phyloP scores from a whole-genome alignment of 306 rosid genomes.

The Ceratonia siliqua region DNA sequence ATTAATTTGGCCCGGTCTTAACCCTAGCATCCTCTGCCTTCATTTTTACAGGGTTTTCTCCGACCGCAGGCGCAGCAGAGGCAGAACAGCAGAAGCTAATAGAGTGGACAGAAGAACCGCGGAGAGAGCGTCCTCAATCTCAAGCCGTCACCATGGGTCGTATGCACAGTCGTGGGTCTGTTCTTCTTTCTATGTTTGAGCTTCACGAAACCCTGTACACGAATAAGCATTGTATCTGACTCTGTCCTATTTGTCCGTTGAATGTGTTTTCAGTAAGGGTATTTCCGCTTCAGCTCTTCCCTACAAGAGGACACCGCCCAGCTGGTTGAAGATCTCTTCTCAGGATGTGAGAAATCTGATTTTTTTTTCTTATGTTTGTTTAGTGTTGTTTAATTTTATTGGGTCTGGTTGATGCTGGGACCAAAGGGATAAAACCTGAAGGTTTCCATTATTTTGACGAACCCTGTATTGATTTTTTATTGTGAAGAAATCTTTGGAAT shows the following conservation, averaged over 20 bases:
- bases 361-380: not conserved
- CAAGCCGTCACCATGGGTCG: constrained; percentile 67
- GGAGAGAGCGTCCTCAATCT: not conserved
- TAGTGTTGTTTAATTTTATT: not conserved
- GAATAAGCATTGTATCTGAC: not conserved
- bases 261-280: constrained; percentile 65
- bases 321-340: constrained; percentile 78
- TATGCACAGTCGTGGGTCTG: constrained; percentile 85
- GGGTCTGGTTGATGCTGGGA: not conserved
- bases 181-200: not conserved
- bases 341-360: constrained; percentile 58
- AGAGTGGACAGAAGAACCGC: not conserved
- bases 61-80: constrained; percentile 15
- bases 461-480: not conserved
- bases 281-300: constrained; percentile 88
- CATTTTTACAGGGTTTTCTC: constrained; percentile 28
- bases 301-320: constrained; percentile 73
- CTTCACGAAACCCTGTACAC: not conserved
- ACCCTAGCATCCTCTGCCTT: constrained; percentile 41
- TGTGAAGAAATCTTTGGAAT: not conserved
- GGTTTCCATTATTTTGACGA: not conserved
- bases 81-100: not conserved
- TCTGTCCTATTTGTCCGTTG: not conserved
- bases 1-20: not conserved
- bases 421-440: not conserved